Conservation (phyloP, 441 rosid species). For the Breynia disticha region DNA sequence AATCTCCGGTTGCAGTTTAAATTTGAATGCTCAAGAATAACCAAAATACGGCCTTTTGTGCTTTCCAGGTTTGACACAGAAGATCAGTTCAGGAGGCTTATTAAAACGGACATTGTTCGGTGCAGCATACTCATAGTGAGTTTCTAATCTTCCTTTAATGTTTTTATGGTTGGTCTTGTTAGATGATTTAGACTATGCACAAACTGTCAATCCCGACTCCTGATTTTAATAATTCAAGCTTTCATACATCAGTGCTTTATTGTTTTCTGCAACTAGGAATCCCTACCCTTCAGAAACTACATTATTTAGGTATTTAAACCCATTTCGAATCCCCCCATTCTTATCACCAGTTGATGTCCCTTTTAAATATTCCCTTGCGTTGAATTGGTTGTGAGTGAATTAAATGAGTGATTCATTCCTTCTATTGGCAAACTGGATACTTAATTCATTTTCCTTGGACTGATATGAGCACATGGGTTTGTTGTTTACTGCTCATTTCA, state of each 20-base stretch:
- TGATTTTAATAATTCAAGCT: too few species aligned
- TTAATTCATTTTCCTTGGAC: too few species aligned
- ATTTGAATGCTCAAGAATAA: constrained; percentile 1
- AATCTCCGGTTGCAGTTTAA: not conserved
- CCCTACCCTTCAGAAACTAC: not conserved
- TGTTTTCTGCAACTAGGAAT: not conserved
- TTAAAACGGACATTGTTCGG: constrained; percentile 50
- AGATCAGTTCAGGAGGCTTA: constrained; percentile 60
- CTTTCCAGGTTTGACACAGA: constrained; percentile 64
- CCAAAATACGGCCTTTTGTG: not conserved
- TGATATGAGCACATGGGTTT: not conserved
- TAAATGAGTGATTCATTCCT: not conserved
- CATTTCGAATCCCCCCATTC: too few species aligned
- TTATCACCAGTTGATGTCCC: too few species aligned
- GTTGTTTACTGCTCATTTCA: not conserved
- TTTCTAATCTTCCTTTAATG: constrained; percentile 3
- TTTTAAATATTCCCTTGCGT: not conserved
- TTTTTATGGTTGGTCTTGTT: not conserved
- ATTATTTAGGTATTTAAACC: too few species aligned
- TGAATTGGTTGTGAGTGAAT: not conserved
- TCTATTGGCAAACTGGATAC: not conserved
- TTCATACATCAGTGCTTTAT: not conserved
- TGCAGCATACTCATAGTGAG: constrained; percentile 75
- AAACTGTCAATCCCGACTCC: not conserved
- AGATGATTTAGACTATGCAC: not conserved